These are phyloP conservation scores for Penicillium odoratum DNA, from an alignment of 495 filamentous ascomycete species.

Conservation along the genomic window DNA sequence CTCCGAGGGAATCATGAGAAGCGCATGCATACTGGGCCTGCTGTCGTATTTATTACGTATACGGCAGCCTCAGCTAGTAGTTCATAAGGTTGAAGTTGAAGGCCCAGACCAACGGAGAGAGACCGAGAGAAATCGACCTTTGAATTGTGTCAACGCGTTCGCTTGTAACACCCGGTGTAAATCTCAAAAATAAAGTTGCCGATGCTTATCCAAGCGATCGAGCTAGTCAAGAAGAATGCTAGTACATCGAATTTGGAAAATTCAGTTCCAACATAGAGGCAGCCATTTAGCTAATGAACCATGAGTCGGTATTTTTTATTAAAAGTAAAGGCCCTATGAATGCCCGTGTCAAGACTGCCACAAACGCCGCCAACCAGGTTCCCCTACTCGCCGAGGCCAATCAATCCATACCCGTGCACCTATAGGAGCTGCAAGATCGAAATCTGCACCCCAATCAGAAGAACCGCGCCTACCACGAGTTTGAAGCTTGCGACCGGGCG, in stretches of 20 bases:
- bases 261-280: no score
- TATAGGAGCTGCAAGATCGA: not conserved
- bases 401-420: not conserved
- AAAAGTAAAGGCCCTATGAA: not conserved
- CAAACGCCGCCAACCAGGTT: not conserved
- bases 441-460: not conserved
- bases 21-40: not conserved
- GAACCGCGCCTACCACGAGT: not conserved
- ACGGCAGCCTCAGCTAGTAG: not conserved
- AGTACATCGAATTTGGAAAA: no score
- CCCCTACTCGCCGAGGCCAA: not conserved
- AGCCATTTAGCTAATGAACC: not conserved
- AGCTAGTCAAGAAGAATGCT: no score
- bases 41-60: not conserved
- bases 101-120: not conserved
- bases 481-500: not conserved
- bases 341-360: not conserved
- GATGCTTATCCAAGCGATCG: no score
- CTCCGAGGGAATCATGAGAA: not conserved
- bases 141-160: not conserved
- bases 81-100: not conserved
- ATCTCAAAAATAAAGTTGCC: no score
- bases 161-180: not conserved
- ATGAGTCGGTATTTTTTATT: not conserved
- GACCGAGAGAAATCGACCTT: not conserved